Percentiles rank a stretch among this genome's conserved stretches.
phyloP scores from a whole-genome alignment of 192 early-diverging fungal species.

The Mortierella claussenii region DNA sequence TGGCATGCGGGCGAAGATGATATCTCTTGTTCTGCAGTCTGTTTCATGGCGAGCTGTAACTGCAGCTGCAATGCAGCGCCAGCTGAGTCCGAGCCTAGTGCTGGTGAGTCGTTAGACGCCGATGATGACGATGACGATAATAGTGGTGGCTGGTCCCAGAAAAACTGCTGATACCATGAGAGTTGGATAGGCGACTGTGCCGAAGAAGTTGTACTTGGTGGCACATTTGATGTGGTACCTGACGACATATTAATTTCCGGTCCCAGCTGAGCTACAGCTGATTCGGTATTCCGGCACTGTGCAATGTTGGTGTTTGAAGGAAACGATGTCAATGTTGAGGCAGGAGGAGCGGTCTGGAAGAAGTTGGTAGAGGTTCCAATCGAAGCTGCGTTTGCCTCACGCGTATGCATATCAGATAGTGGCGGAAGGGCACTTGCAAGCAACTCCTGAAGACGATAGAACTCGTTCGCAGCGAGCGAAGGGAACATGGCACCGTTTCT shows the following conservation, averaged over 20 bases:
- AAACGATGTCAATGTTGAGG: not conserved
- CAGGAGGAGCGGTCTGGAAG: not conserved
- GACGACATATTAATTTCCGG: not conserved
- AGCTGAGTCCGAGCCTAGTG: not conserved
- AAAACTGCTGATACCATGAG: slow-evolving; percentile 43
- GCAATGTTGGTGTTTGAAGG: not conserved
- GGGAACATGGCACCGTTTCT: not conserved
- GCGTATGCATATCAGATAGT: not conserved
- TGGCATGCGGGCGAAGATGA: not conserved
- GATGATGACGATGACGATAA: not conserved
- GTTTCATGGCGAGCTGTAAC: not conserved
- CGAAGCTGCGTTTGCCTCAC: not conserved
- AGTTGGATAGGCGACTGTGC: not conserved
- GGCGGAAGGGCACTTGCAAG: not conserved
- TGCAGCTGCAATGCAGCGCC: not conserved
- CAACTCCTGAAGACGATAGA: not conserved
- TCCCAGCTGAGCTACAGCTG: not conserved
- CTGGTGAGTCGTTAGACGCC: not conserved
- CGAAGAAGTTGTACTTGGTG: not conserved
- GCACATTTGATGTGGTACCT: not conserved
- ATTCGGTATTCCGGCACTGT: not conserved
- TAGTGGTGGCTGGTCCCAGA: slow-evolving; percentile 9
- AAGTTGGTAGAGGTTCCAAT: not conserved
- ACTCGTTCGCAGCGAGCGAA: not conserved
- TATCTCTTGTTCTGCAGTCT: not conserved